These are phyloP conservation scores for Fusarium papillatum DNA, from an alignment of 2,329 filamentous ascomycete genomes.

Conservation along the genomic window DNA sequence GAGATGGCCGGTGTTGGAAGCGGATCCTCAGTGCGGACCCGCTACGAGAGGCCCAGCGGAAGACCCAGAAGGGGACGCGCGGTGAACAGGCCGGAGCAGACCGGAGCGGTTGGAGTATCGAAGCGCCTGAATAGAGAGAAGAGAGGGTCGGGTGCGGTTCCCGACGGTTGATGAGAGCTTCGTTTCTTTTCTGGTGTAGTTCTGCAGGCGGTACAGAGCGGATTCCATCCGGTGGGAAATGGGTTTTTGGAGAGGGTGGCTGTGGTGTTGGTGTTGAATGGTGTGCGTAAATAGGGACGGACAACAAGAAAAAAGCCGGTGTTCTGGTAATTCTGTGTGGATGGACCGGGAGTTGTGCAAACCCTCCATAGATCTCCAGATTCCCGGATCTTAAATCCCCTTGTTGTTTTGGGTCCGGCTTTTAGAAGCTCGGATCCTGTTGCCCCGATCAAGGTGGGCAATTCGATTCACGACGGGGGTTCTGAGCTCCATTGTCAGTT, in stretches of 20 bases:
- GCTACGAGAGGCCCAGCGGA: slow-evolving; percentile 36
- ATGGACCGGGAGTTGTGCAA: slow-evolving; percentile 15
- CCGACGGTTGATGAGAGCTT: slow-evolving; percentile 16
- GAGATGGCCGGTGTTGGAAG: slow-evolving; percentile 18
- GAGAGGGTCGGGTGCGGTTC: slow-evolving; percentile 15
- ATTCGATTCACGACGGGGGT: not conserved
- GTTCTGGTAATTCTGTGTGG: not conserved
- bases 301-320: slow-evolving; percentile 3
- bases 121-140: slow-evolving; percentile 12
- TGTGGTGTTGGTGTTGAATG: not conserved
- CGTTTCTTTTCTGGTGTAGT: slow-evolving; percentile 18
- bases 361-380: slow-evolving; percentile 11
- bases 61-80: slow-evolving; percentile 27
- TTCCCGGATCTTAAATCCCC: slow-evolving; percentile 6
- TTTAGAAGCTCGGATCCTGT: slow-evolving; percentile 27
- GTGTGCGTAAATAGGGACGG: not conserved
- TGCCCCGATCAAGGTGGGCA: slow-evolving; percentile 15
- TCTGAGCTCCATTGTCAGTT: not conserved
- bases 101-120: slow-evolving; percentile 32
- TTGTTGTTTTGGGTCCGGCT: slow-evolving; percentile 14
- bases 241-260: not conserved
- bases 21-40: slow-evolving; percentile 29
- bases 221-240: not conserved
- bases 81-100: slow-evolving; percentile 40
- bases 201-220: slow-evolving; percentile 1